These are phyloP conservation scores for Rubia occidens DNA, from an alignment of 305 asterid genomes.

Conservation along the genomic window DNA sequence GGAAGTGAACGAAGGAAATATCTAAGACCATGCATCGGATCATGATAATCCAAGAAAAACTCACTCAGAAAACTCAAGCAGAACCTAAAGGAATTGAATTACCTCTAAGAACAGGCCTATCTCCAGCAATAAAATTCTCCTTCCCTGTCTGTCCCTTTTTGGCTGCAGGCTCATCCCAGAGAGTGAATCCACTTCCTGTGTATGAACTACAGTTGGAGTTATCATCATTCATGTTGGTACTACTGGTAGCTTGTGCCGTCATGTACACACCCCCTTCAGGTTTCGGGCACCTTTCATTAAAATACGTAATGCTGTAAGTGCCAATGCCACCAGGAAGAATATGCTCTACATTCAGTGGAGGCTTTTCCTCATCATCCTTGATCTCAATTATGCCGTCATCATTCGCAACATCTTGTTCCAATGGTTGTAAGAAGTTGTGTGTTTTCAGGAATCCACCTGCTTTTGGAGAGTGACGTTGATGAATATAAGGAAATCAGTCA, in stretches of 20 bases:
- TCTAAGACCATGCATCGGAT: background rate
- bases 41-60: background rate
- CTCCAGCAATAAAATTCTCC: slow-evolving; percentile 73
- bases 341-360: slow-evolving; percentile 46
- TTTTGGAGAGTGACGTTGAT: slow-evolving; percentile 5
- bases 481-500: slow-evolving; percentile 10
- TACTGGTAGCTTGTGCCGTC: slow-evolving; percentile 50
- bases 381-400: slow-evolving; percentile 43
- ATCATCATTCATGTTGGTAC: slow-evolving; percentile 45
- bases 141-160: slow-evolving; percentile 99
- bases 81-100: slow-evolving; percentile 10
- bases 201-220: slow-evolving; percentile 70
- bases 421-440: slow-evolving; percentile 85
- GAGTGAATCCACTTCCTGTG: slow-evolving; percentile 67
- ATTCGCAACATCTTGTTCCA: slow-evolving; percentile 46
- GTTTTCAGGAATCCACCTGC: slow-evolving; percentile 75
- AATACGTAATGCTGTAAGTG: slow-evolving; percentile 69
- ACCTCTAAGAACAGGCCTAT: slow-evolving; percentile 52
- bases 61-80: background rate
- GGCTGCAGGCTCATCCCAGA: slow-evolving; percentile 83
- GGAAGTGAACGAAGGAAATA: background rate
- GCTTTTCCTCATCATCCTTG: slow-evolving; percentile 35
- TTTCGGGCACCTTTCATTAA: slow-evolving; percentile 49
- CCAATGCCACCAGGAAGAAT: slow-evolving; percentile 81
- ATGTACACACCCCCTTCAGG: slow-evolving; percentile 44